Evolutionary conservation across 768 basidiomycete genomes (phyloP).

Genomic region (Terana coerulea): DNA sequence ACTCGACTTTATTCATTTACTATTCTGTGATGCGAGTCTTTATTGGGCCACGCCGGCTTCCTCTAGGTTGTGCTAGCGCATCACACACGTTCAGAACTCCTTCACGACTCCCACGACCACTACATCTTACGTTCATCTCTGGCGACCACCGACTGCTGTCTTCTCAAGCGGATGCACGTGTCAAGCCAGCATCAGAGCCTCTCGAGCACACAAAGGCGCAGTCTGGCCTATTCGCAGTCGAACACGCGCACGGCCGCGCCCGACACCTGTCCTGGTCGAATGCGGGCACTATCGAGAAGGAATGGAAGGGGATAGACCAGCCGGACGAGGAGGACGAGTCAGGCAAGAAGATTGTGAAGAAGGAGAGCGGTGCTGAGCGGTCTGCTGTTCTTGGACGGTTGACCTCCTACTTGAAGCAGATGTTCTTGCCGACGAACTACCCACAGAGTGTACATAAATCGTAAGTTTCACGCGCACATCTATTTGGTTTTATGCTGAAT

Average conservation of each 20-base stretch:
- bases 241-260: constrained; percentile 24
- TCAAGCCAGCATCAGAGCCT: background rate
- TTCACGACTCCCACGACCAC: too few species aligned
- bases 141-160: constrained; percentile 7
- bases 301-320: constrained; percentile 19
- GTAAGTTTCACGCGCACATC: constrained; percentile 15
- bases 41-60: too few species aligned
- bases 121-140: too few species aligned
- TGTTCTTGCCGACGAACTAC: constrained; percentile 29
- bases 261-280: constrained; percentile 24
- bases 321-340: constrained; percentile 1
- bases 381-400: constrained; percentile 17
- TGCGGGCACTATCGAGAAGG: constrained; percentile 15
- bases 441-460: constrained; percentile 27
- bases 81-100: too few species aligned
- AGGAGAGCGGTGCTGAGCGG: constrained; percentile 6
- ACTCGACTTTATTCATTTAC: too few species aligned
- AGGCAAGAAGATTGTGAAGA: background rate
- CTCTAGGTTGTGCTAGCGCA: too few species aligned
- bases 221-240: constrained; percentile 19
- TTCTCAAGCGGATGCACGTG: background rate
- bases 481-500: background rate
- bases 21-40: too few species aligned
- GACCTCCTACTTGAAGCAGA: constrained; percentile 24
- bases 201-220: background rate